Evolutionary conservation across 225 moss, liverwort and hornwort genomes (phyloP), one percentile per base, ranked within the genome.

Genomic region (Asterella californica): DNA sequence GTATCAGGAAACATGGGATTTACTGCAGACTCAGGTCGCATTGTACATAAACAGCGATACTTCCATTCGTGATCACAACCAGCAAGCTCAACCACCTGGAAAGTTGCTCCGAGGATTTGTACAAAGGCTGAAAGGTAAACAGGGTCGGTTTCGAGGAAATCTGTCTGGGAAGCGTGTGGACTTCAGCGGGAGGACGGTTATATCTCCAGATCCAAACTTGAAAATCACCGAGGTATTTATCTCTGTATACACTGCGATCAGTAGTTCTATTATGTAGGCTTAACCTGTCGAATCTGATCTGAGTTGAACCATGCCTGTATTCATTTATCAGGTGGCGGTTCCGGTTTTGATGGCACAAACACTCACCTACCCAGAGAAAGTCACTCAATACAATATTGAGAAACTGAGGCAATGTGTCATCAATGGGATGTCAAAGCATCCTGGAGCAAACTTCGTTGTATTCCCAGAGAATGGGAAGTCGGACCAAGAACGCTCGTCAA

Each of bases 301-400:
- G 25, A 18, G 50, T 25, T 74, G 34, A 74, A 24, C 42, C 2
- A 8, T 77, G 65, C 32, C 22, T 84, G 65, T 87, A 8, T n/a
- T 82, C 70, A 70, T 79, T 78, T 74, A 29, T 60, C 86, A 99
- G 95, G 91, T 99, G 72, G 97, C 97, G 33, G 93, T 99, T 42
- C 95, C 97, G 70, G 85, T 92, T 78, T 83, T 99, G 70, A 99
- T 99, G 94, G 97, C 97, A 36, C 93, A 93, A 79, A 92, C 87
- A 70, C 85, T 99, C 79, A 99, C 97, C 21, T 99, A 99, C 54
- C 97, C 95, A 62, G 95, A 99, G 86, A 93, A 93, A 86, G 94
- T 95, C 52, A 94, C 97, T n/a, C 97, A 91, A 21, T 99, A 95
- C 85, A 99, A 95, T 80, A 93, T 99, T 60, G 94, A 99, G 85